These are phyloP conservation scores for Pseudozyma hubeiensis DNA, from an alignment of 1,284 basidiomycete genomes.

Conservation along the genomic window DNA sequence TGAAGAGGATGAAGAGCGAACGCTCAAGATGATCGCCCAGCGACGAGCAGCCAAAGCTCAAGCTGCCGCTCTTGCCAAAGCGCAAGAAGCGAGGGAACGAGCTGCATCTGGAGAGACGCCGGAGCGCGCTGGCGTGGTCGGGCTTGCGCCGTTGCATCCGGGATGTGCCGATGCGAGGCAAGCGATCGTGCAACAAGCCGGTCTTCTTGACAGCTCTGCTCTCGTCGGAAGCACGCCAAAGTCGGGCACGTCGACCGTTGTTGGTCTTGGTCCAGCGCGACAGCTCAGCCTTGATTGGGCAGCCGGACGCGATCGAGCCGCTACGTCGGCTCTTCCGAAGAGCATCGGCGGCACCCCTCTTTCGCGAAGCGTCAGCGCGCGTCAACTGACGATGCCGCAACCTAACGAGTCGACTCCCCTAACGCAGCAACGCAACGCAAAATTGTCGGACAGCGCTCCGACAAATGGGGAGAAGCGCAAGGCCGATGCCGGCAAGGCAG, in stretches of 20 bases:
- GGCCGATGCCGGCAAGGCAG: neutral
- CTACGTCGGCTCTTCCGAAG: conserved; percentile 37
- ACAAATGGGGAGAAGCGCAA: conserved; percentile 18
- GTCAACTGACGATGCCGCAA: conserved; percentile 23
- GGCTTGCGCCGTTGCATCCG: conserved; percentile 14
- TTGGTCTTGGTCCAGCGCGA: conserved; percentile 31
- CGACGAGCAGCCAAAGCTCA: conserved; percentile 53
- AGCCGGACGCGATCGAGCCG: conserved; percentile 50
- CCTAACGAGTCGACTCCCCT: conserved; percentile 32
- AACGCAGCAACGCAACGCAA: neutral
- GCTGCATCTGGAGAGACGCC: neutral
- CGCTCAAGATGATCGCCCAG: conserved; percentile 60
- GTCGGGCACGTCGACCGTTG: conserved; percentile 18
- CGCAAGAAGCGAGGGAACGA: conserved; percentile 24
- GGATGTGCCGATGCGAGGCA: conserved; percentile 46
- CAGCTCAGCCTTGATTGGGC: conserved; percentile 56
- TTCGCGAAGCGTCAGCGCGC: conserved; percentile 41
- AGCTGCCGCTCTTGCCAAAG: conserved; percentile 26
- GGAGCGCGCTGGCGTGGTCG: conserved; percentile 7
- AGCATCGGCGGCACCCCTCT: conserved; percentile 40
- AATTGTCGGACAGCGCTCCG: conserved; percentile 6
- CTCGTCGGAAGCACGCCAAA: conserved; percentile 9
- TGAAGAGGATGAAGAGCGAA: conserved; percentile 65
- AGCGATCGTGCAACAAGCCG: conserved; percentile 40
- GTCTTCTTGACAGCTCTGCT: neutral